Percentiles rank a stretch among this genome's conserved stretches.
Evolutionary conservation across 2,329 filamentous ascomycete genomes (phyloP).

Genomic region (Aaosphaeria pasadenensis): DNA sequence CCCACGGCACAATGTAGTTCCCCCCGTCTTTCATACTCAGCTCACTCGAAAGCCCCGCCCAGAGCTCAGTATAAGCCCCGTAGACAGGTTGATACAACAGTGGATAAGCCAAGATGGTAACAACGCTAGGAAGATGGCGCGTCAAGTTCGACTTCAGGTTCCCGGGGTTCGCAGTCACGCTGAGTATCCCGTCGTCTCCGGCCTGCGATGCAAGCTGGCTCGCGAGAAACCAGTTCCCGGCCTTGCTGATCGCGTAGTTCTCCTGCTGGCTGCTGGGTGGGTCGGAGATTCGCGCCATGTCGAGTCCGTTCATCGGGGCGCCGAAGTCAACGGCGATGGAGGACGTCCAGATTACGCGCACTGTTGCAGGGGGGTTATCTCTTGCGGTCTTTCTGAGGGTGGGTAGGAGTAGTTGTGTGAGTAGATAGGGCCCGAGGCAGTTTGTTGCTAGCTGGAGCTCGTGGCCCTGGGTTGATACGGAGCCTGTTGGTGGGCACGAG

Average conservation of each 20-base stretch:
- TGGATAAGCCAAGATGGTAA: constrained; percentile 4
- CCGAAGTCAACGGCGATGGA: constrained; percentile 3
- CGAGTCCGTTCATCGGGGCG: constrained; percentile 8
- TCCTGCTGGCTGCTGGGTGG: constrained; percentile 8
- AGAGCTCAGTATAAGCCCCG: constrained; percentile 17
- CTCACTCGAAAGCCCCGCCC: constrained; percentile 14
- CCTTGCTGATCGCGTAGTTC: constrained; percentile 17
- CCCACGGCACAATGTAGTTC: constrained; percentile 17
- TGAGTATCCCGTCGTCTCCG: constrained; percentile 8
- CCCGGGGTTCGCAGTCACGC: constrained; percentile 11
- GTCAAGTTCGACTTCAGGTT: constrained; percentile 9
- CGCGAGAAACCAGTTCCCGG: constrained; percentile 9
- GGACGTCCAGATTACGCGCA: constrained; percentile 13
- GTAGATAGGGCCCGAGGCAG: constrained; percentile 10
- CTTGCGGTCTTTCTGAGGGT: constrained; percentile 3
- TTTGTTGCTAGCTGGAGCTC: constrained; percentile 7
- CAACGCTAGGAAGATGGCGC: constrained; percentile 3
- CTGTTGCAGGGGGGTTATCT: constrained; percentile 10
- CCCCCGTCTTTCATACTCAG: constrained; percentile 5
- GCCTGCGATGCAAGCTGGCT: constrained; percentile 7
- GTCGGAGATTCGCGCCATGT: constrained; percentile 1
- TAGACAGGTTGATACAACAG: constrained; percentile 2
- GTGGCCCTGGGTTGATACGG: constrained; percentile 9
- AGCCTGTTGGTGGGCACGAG: constrained; percentile 17
- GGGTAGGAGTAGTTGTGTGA: constrained; percentile 8